Evolutionary conservation across 352 stramenopile species (phyloP).

Genomic region (Phytophthora melonis): DNA sequence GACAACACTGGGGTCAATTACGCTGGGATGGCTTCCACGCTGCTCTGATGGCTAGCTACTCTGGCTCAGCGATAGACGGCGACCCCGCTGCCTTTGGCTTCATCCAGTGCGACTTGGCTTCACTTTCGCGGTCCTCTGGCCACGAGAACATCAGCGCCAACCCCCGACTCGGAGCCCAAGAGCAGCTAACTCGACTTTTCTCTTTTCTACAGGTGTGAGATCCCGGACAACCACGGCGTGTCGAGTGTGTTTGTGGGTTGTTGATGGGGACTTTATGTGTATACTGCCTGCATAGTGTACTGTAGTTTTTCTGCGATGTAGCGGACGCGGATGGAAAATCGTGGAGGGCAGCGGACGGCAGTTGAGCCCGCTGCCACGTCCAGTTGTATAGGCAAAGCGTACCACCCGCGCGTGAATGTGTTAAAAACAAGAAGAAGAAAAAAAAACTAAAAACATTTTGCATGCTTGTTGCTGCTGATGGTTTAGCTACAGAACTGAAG

Average conservation of each 20-base stretch:
- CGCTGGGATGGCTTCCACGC: conserved; percentile 33
- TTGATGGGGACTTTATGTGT: not conserved
- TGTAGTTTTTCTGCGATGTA: conserved; percentile 19
- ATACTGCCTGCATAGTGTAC: conserved; percentile 25
- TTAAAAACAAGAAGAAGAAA: conserved; percentile 10
- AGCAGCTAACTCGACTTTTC: conserved; percentile 24
- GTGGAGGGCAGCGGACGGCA: conserved; percentile 1
- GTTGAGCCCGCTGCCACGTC: not conserved
- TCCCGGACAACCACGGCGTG: not conserved
- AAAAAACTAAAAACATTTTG: not conserved
- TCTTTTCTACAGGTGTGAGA: conserved; percentile 17
- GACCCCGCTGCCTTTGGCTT: conserved; percentile 3
- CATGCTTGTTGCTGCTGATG: too few relatives aligned
- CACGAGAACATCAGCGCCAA: not conserved
- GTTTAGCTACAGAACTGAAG: too few relatives aligned
- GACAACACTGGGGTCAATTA: conserved; percentile 27
- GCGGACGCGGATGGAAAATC: conserved; percentile 5
- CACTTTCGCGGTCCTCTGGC: not conserved
- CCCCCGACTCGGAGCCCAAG: conserved; percentile 2
- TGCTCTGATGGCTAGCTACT: conserved; percentile 38
- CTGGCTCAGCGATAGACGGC: conserved; percentile 24
- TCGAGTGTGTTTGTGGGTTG: not conserved
- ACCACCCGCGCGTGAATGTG: conserved; percentile 13
- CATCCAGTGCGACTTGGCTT: conserved; percentile 1
- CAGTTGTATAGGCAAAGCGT: conserved; percentile 14